Percentiles rank a stretch among this genome's conserved stretches.
phyloP scores from a whole-genome alignment of 495 filamentous ascomycete genomes.

The Aspergillus haitiensis region DNA sequence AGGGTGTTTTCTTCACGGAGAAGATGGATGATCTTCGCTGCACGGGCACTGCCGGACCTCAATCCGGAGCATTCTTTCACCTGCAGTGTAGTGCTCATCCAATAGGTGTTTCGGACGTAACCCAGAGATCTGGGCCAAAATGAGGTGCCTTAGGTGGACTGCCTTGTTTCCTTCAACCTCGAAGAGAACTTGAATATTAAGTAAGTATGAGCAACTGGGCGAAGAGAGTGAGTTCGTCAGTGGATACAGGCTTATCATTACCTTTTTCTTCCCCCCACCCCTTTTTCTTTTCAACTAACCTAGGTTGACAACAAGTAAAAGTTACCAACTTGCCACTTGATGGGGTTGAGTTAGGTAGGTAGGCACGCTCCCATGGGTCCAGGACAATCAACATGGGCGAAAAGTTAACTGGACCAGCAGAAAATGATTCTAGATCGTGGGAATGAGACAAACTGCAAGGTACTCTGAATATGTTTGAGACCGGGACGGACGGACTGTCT shows the following conservation, averaged over 20 bases:
- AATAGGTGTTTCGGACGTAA: neutral
- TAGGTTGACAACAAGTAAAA: too few relatives aligned
- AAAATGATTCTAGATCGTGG: slow-evolving; percentile 5
- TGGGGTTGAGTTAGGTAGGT: too few relatives aligned
- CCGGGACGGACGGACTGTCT: slow-evolving; percentile 15
- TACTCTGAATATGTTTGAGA: slow-evolving; percentile 25
- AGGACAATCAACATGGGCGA: neutral
- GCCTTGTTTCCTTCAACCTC: too few relatives aligned
- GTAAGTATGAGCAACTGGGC: too few relatives aligned
- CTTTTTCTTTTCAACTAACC: too few relatives aligned
- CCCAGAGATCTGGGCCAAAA: neutral
- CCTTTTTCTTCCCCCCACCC: too few relatives aligned
- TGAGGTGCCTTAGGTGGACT: too few relatives aligned
- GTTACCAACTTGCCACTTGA: too few relatives aligned
- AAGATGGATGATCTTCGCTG: slow-evolving; percentile 9
- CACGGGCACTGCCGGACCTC: neutral
- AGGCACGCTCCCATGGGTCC: too few relatives aligned
- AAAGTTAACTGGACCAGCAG: neutral
- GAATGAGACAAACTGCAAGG: slow-evolving; percentile 30
- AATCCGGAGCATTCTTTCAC: slow-evolving; percentile 22
- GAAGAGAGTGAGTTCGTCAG: too few relatives aligned
- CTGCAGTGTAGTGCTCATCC: slow-evolving; percentile 8
- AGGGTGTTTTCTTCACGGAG: slow-evolving; percentile 15
- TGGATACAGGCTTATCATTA: too few relatives aligned
- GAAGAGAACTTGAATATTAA: too few relatives aligned